phyloP scores from a whole-genome alignment of 2,329 filamentous ascomycete species.

The Aspergillus novofumigatus region DNA sequence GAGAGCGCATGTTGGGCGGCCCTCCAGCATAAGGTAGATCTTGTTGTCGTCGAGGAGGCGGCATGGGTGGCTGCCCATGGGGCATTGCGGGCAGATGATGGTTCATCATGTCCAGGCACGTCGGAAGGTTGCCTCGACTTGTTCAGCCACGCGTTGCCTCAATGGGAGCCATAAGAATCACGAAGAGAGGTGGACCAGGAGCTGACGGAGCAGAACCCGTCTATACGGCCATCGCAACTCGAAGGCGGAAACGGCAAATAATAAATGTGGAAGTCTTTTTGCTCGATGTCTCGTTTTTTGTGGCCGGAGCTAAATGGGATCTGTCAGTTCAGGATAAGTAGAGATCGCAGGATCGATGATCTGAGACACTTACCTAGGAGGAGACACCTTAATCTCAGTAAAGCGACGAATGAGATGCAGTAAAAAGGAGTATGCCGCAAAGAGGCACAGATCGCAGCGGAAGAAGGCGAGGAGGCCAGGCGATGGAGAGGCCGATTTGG shows the following conservation, averaged over 20 bases:
- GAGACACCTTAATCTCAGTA: conserved; percentile 3
- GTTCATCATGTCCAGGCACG: conserved; percentile 41
- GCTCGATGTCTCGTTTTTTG: background rate
- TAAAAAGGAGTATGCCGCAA: conserved; percentile 1
- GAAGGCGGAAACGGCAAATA: conserved; percentile 7
- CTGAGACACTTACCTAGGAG: background rate
- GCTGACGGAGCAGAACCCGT: conserved; percentile 17
- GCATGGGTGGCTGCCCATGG: conserved; percentile 49
- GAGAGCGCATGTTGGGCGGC: conserved; percentile 52
- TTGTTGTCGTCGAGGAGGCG: conserved; percentile 45
- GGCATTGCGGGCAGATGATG: conserved; percentile 42
- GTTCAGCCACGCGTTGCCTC: conserved; percentile 37
- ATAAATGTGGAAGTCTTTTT: background rate
- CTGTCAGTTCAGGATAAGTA: conserved; percentile 1
- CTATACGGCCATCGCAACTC: conserved; percentile 36
- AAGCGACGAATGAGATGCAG: conserved; percentile 10
- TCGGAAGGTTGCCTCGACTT: conserved; percentile 30
- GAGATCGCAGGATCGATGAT: background rate
- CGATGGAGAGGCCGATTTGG: conserved; percentile 17
- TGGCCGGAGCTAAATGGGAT: background rate
- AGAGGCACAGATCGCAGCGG: background rate
- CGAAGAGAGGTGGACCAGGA: conserved; percentile 17
- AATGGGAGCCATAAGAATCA: conserved; percentile 38
- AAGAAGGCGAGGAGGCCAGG: conserved; percentile 8
- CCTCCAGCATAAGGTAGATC: conserved; percentile 41